Percentiles rank a stretch among this genome's conserved stretches.
Conservation (phyloP, 345 rosid genomes). For the Sapria himalayana region DNA sequence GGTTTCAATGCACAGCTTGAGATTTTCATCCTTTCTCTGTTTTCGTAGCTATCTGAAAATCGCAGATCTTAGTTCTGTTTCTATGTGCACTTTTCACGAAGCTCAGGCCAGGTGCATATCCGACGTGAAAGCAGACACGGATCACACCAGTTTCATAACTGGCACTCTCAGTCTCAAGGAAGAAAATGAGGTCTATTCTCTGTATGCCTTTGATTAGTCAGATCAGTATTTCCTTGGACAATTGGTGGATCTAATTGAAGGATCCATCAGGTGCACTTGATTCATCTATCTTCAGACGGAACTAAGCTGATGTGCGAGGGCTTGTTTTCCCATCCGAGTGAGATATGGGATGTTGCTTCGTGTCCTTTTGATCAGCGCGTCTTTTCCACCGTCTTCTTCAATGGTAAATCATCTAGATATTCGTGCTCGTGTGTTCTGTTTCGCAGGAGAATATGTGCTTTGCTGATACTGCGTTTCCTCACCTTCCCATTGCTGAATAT, state of each 20-base stretch:
- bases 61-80: constrained; percentile 1
- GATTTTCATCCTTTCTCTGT: constrained; percentile 1
- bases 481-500: too few species aligned
- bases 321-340: constrained; percentile 72
- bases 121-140: constrained; percentile 83
- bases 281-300: constrained; percentile 70
- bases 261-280: constrained; percentile 57
- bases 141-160: constrained; percentile 89
- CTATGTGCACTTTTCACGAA: background rate
- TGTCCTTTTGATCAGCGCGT: constrained; percentile 90
- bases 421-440: background rate
- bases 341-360: constrained; percentile 83
- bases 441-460: too few species aligned
- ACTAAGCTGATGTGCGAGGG: constrained; percentile 83
- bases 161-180: constrained; percentile 79
- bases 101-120: constrained; percentile 79
- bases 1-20: constrained; percentile 15
- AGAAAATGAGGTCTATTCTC: constrained; percentile 55
- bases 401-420: constrained; percentile 22
- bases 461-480: too few species aligned
- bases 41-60: background rate
- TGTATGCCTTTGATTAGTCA: too few species aligned
- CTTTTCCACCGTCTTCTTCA: constrained; percentile 63
- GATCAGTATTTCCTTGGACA: too few species aligned
- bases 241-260: constrained; percentile 1